These are phyloP conservation scores for Arabidopsis arenosa DNA, from an alignment of 345 rosid genomes.

Conservation along the genomic window DNA sequence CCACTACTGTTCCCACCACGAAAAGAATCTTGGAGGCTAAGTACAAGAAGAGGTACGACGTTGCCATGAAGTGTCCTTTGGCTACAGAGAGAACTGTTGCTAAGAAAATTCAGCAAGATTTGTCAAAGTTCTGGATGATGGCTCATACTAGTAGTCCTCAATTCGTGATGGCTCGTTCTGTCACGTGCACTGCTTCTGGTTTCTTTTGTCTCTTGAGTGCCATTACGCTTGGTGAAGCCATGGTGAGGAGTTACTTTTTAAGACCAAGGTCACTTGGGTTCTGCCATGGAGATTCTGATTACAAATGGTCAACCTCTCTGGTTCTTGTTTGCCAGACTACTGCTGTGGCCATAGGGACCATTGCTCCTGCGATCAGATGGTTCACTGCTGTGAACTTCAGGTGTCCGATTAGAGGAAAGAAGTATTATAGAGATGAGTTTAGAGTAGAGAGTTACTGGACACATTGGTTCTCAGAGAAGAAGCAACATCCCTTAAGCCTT, in stretches of 20 bases:
- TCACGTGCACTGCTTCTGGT: conserved; percentile 75
- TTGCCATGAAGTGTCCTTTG: conserved; percentile 55
- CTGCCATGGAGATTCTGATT: conserved; percentile 77
- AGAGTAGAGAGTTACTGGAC: conserved; percentile 76
- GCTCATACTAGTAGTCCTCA: conserved; percentile 89
- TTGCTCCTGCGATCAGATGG: conserved; percentile 82
- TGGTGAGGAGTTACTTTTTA: conserved; percentile 63
- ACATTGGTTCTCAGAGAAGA: conserved; percentile 62
- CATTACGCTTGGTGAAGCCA: conserved; percentile 63
- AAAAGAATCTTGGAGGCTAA: conserved; percentile 19
- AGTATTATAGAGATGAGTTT: conserved; percentile 42
- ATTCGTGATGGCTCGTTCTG: conserved; percentile 80
- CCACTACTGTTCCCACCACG: background rate
- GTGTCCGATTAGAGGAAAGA: conserved; percentile 57
- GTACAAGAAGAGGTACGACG: conserved; percentile 14
- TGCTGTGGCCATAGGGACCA: conserved; percentile 67
- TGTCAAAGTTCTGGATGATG: conserved; percentile 86
- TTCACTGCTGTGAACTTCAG: conserved; percentile 71
- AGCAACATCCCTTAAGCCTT: conserved; percentile 59
- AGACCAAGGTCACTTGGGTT: conserved; percentile 58
- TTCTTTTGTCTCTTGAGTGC: conserved; percentile 73
- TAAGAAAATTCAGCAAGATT: conserved; percentile 58
- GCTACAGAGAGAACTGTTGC: conserved; percentile 45
- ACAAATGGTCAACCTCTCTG: conserved; percentile 69
- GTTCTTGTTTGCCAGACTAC: conserved; percentile 64